Conservation (phyloP, 2,329 filamentous ascomycete genomes). For the Pseudocercospora musae region DNA sequence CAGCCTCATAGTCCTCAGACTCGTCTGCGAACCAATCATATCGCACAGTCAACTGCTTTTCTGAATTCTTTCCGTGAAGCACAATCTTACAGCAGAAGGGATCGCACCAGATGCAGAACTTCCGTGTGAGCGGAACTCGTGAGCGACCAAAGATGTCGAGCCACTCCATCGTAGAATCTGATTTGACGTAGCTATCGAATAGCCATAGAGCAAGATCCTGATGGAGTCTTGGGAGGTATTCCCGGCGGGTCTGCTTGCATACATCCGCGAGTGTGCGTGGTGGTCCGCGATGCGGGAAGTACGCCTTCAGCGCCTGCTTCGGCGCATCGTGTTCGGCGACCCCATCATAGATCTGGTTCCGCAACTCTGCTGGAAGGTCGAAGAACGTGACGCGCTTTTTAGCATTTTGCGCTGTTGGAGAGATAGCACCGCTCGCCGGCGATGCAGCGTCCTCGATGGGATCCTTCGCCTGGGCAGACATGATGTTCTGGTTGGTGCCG, state of each 20-base stretch:
- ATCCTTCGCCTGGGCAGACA: not conserved
- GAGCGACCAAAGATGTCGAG: not conserved
- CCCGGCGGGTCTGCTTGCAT: not conserved
- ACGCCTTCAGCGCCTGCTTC: not conserved
- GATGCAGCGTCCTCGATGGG: not conserved
- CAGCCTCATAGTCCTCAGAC: not conserved
- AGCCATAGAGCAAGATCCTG: not conserved
- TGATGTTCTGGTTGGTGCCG: not conserved
- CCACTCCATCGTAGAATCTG: not conserved
- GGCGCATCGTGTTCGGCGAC: not conserved
- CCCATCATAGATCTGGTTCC: not conserved
- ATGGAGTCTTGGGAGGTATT: not conserved
- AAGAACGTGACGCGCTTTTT: not conserved
- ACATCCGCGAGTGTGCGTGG: not conserved
- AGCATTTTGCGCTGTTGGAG: not conserved
- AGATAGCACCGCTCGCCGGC: not conserved
- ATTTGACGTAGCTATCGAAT: not conserved
- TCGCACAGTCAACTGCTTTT: not conserved
- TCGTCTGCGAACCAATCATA: not conserved
- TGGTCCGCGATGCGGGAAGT: not conserved
- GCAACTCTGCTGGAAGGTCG: not conserved
- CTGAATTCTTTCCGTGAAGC: not conserved
- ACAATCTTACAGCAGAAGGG: not conserved
- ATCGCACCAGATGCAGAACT: not conserved
- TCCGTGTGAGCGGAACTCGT: not conserved